These are phyloP conservation scores for Helianthus annuus DNA, from an alignment of 129 eudicot species.

Conservation along the genomic window HanXRQr2.0-SUNRISE NC_035435.2:169861364-169861863, in stretches of 20 bases:
- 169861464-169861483: neutral
- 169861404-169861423: too few relatives aligned
- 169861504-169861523: neutral
- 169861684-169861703: constrained; percentile 38
- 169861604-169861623: constrained; percentile 24
- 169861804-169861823: constrained; percentile 11
- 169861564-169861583: constrained; percentile 7
- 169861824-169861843: neutral
- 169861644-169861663: constrained; percentile 23
- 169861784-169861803: neutral
- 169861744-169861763: constrained; percentile 17
- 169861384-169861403: too few relatives aligned
- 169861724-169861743: constrained; percentile 31
- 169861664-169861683: constrained; percentile 26
- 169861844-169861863: constrained; percentile 48
- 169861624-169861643: constrained; percentile 30
- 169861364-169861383: too few relatives aligned
- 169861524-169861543: neutral
- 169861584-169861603: constrained; percentile 12
- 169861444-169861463: too few relatives aligned
- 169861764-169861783: neutral
- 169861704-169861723: constrained; percentile 23
- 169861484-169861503: neutral
- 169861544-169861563: neutral
- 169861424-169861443: too few relatives aligned